Base-by-base conservation (phyloP, 1,284 basidiomycete genomes). In the Bjerkandera adusta region DNA sequence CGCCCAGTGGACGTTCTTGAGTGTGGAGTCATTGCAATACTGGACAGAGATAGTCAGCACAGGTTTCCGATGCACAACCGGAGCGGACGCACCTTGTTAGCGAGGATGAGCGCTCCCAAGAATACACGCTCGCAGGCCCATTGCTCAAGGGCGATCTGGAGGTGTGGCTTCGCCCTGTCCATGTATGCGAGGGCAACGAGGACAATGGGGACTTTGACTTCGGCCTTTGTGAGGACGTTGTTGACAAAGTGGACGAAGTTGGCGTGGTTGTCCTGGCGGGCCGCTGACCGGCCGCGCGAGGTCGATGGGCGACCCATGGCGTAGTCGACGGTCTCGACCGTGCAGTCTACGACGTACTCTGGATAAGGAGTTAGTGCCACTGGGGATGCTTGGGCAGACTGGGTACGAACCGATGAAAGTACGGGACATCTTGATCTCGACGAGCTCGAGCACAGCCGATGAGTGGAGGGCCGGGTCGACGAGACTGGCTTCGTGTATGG, bases 51-150 rank as follows among this genome's bases (percentile, higher is more conserved):
- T 15, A 16, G 56, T 60, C 45, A 62, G 51, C 15, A 43, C 40
- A 57, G 47, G 29, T 36, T 51, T 51, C 36, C 24, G 30, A 32
- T 52, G 39, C 33, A 44, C 52, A 47, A 42, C 39, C 49, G 36
- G 50, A 37, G 36, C 36, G 36, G 44, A 65, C 73, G 60, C 64
- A 85, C 84, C 74, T 87, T 87, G 67, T 79, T 81, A 5, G 84
- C 85, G 33, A 77, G 68, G 61, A 87, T 86, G 53, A 88, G 61
- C 26, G 85, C 81, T 44, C 84, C 84, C 32, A 87, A 72, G 64
- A 87, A 86, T 18, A 87, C 84, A 47, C 84, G 77, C 63, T 87
- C 85, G 40, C 81, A 72, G n/a, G 85, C 84, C 84, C 85, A 87
- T 56, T 87, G 80, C 61, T 85, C 83, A 53, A 85, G 68, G 11